Conservation (phyloP, 192 early-diverging fungal species). For the Gigaspora rosea region DNA sequence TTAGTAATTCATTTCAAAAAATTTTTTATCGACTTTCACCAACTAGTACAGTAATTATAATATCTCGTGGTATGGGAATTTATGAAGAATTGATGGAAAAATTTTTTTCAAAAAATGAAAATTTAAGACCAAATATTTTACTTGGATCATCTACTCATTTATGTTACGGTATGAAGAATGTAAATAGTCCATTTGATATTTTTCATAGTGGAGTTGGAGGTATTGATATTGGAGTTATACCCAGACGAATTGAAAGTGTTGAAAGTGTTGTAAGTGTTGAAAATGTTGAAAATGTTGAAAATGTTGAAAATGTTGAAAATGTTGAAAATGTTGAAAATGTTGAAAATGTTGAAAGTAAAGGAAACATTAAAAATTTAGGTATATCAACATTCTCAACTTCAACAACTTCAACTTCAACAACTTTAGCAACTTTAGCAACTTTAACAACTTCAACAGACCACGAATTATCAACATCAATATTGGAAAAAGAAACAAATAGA, state of each 20-base stretch:
- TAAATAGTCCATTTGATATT: background rate
- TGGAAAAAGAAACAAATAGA: too few relatives aligned
- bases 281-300: too few relatives aligned
- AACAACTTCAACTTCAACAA: too few relatives aligned
- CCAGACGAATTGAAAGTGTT: background rate
- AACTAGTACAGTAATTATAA: slow-evolving; percentile 12
- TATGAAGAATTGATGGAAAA: slow-evolving; percentile 23
- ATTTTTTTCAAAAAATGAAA: background rate
- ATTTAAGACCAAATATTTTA: slow-evolving; percentile 12
- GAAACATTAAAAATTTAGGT: too few relatives aligned
- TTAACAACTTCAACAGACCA: too few relatives aligned
- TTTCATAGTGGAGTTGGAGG: background rate
- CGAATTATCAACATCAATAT: too few relatives aligned
- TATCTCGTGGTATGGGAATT: background rate
- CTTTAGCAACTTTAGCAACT: too few relatives aligned
- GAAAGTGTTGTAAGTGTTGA: too few relatives aligned
- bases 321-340: too few relatives aligned
- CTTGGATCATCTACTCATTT: slow-evolving; percentile 1
- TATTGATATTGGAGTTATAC: slow-evolving; percentile 18
- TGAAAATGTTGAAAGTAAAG: too few relatives aligned
- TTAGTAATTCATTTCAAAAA: slow-evolving; percentile 3
- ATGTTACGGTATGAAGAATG: background rate
- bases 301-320: background rate
- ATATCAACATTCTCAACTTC: too few relatives aligned
- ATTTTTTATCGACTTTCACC: slow-evolving; percentile 22